A percentile compares a stretch with the other conserved stretches of the same genome.
These are phyloP conservation scores for Monosporascus sp. DNA, from an alignment of 2,329 filamentous ascomycete genomes.

Conservation along the genomic window DNA sequence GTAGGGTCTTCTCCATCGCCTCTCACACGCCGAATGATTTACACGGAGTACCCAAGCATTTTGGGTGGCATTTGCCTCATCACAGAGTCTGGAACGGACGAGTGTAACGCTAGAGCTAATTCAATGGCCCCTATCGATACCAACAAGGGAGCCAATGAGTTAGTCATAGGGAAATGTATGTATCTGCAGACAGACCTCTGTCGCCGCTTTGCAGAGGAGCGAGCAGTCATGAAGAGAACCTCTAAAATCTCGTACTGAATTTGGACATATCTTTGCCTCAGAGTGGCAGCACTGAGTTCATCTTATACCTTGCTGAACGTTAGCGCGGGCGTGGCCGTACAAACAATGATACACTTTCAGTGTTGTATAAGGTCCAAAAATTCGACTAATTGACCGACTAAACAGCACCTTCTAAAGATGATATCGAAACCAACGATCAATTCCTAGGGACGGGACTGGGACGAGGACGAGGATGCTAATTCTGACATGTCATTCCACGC, in stretches of 20 bases:
- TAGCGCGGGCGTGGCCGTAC: too few species aligned
- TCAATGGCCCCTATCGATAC: neutral
- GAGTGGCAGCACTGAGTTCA: too few species aligned
- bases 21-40: neutral
- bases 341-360: too few species aligned
- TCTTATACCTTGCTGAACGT: too few species aligned
- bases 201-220: too few species aligned
- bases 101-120: neutral
- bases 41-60: conserved; percentile 2
- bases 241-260: neutral
- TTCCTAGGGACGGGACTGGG: too few species aligned
- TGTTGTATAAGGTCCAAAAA: too few species aligned
- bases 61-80: conserved; percentile 3
- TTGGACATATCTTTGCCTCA: too few species aligned
- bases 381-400: too few species aligned
- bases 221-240: neutral
- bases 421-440: too few species aligned
- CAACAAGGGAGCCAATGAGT: neutral
- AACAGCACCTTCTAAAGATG: too few species aligned
- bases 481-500: neutral
- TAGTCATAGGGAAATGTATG: neutral
- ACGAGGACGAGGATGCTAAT: neutral
- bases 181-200: neutral
- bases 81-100: neutral
- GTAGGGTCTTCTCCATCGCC: conserved; percentile 3